These are phyloP conservation scores for Collybia sp. DNA, from an alignment of 768 basidiomycete genomes.

Conservation along the genomic window DNA sequence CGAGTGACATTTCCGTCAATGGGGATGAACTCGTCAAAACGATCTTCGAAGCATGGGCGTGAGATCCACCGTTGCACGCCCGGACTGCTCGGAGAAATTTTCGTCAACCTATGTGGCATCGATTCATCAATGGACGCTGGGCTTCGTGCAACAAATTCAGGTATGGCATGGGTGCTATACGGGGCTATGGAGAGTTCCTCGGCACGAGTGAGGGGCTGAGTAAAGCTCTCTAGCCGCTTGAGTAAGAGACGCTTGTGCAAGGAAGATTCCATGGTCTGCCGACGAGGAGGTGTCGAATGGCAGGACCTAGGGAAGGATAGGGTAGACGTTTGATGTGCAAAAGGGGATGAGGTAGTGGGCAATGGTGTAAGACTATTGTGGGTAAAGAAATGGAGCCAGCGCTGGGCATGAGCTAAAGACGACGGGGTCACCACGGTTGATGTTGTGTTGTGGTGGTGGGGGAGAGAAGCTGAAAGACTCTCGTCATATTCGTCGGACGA, in stretches of 20 bases:
- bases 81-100: conserved; percentile 36
- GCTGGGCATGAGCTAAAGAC: conserved; percentile 24
- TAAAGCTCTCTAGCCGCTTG: conserved; percentile 31
- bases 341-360: conserved; percentile 42
- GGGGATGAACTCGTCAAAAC: conserved; percentile 50
- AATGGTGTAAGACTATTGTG: conserved; percentile 40
- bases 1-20: conserved; percentile 28
- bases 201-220: conserved; percentile 25
- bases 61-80: conserved; percentile 67
- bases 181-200: conserved; percentile 41
- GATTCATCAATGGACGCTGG: conserved; percentile 26
- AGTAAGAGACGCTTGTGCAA: conserved; percentile 51
- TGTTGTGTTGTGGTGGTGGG: conserved; percentile 6
- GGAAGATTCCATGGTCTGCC: conserved; percentile 36
- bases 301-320: conserved; percentile 55
- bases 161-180: conserved; percentile 29
- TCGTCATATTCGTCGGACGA: conserved; percentile 5
- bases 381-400: conserved; percentile 38
- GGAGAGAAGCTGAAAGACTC: neutral
- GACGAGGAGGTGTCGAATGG: conserved; percentile 32
- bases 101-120: conserved; percentile 24
- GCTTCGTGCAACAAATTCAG: conserved; percentile 16
- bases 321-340: conserved; percentile 31
- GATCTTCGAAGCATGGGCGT: conserved; percentile 76
- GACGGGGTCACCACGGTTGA: conserved; percentile 13